Evolutionary conservation across 176 grass and related monocot genomes (phyloP).

Genomic region (Metroxylon sagu): DNA sequence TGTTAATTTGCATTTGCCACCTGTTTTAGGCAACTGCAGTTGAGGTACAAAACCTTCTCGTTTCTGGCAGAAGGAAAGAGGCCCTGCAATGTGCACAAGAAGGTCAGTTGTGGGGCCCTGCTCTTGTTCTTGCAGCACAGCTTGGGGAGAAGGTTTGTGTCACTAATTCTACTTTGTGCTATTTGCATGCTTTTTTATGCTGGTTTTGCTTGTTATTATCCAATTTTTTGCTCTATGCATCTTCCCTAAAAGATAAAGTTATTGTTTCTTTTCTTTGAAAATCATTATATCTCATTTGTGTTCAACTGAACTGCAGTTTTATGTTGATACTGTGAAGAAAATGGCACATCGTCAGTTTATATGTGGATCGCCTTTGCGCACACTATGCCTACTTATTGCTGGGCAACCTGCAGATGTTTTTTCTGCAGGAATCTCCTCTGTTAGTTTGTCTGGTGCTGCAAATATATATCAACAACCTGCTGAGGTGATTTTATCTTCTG

Average conservation of each 20-base stretch:
- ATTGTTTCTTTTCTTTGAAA: not conserved
- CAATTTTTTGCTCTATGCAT: constrained; percentile 8
- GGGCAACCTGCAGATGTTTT: constrained; percentile 93
- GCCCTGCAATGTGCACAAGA: constrained; percentile 81
- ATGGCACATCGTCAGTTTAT: constrained; percentile 87
- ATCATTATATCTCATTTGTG: not conserved
- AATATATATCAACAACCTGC: constrained; percentile 40
- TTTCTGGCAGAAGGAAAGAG: constrained; percentile 90
- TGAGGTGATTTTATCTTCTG: constrained; percentile 39
- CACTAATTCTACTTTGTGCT: constrained; percentile 1
- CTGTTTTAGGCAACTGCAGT: constrained; percentile 62
- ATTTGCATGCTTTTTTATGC: not conserved
- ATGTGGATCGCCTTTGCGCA: constrained; percentile 77
- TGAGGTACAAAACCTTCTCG: constrained; percentile 87
- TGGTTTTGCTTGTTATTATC: too few relatives aligned
- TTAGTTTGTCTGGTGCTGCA: constrained; percentile 31
- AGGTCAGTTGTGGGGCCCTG: constrained; percentile 96
- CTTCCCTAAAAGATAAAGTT: too few relatives aligned
- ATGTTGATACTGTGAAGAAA: constrained; percentile 90
- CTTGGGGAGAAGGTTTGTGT: constrained; percentile 75
- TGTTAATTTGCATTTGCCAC: too few relatives aligned
- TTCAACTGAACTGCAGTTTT: constrained; percentile 51
- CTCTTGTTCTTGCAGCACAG: constrained; percentile 84
- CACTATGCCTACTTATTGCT: constrained; percentile 94
- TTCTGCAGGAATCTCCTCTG: constrained; percentile 34